Evolutionary conservation across 192 early-diverging fungal genomes (phyloP), one percentile per base, ranked within the genome.

Genomic region (Spizellomyces punctatus): DNA sequence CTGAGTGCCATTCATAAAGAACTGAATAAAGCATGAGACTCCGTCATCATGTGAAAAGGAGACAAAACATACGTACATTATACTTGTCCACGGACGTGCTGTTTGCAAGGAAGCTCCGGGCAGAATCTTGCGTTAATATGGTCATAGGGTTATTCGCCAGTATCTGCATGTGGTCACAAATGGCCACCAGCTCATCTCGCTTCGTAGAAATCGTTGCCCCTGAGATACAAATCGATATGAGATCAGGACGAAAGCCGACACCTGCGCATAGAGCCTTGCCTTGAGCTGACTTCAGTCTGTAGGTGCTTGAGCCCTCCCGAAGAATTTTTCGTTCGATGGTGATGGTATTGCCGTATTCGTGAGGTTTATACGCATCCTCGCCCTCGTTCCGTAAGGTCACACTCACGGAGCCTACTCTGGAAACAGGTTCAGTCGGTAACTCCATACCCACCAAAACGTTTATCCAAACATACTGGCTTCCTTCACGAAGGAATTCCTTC

Each of bases 121-220:
- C 96, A 6, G 91, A 89, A 64, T 98, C 97, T 68, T 99, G 97
- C 2, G 91, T 93, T 9, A 99, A 88, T 14, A 97, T 89, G 64
- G 92, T 93, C 74, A 99, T 84, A 8, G 97, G 95, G 66, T 99
- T 99, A 74, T 93, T 91, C 46, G 98, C 89, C 67, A 93, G 88
- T 50, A 99, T 96, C 6, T 85, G 87, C 88, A 96, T 90, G 70
- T 94, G 89, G 75, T 98, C 96, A 22, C 83, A 86, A 45, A 99
- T 93, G 0, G 88, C 85, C 4, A 81, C 79, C 3, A 98, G 86
- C 10, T 96, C 95, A 61, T 96, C 92, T 55, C 90, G 88, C 65
- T 88, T 92, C n/a, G 76, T 90, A 6, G 92, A 91, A 22, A 96
- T 74, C 0, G 83, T 73, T 16, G 82, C 88, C 6, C 89, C 83